Conservation (phyloP, 2,329 filamentous ascomycete species). For the Xylaria sp. region DNA sequence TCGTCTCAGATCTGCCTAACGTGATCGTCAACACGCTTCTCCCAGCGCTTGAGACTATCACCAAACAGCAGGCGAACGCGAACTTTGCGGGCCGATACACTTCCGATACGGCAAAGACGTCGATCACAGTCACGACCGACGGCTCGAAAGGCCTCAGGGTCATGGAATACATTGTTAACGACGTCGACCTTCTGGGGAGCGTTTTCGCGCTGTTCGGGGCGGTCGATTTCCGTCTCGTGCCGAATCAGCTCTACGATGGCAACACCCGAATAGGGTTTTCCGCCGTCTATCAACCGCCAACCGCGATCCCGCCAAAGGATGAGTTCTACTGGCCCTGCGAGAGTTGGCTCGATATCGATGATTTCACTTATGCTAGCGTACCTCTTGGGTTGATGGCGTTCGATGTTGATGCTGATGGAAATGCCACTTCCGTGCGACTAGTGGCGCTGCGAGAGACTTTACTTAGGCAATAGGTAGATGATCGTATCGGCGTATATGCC, state of each 20-base stretch:
- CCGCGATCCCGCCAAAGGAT: constrained; percentile 22
- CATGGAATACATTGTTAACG: constrained; percentile 22
- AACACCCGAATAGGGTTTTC: constrained; percentile 15
- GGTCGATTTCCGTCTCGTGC: constrained; percentile 25
- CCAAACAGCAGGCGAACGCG: constrained; percentile 20
- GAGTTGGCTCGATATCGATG: constrained; percentile 30
- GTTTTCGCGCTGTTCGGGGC: constrained; percentile 27
- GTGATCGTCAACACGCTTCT: constrained; percentile 25
- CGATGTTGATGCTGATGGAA: constrained; percentile 19
- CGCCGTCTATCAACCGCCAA: constrained; percentile 25
- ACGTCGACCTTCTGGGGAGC: constrained; percentile 26
- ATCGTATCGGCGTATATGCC: not conserved
- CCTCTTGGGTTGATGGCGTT: constrained; percentile 29
- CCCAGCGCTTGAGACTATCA: constrained; percentile 20
- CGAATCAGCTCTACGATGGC: constrained; percentile 24
- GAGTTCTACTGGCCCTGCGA: constrained; percentile 33
- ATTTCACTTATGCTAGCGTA: constrained; percentile 30
- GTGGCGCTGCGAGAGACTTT: constrained; percentile 22
- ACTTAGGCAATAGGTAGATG: not conserved
- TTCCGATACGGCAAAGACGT: constrained; percentile 18
- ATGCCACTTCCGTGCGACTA: constrained; percentile 16
- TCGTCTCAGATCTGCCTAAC: constrained; percentile 14
- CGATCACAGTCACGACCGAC: constrained; percentile 21
- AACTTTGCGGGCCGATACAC: constrained; percentile 25
- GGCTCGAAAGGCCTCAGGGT: constrained; percentile 17